Evolutionary conservation across 2,329 filamentous ascomycete species (phyloP), one percentile per base, ranked within the genome.

Genomic region (Rhexocercosporidium sp.): DNA sequence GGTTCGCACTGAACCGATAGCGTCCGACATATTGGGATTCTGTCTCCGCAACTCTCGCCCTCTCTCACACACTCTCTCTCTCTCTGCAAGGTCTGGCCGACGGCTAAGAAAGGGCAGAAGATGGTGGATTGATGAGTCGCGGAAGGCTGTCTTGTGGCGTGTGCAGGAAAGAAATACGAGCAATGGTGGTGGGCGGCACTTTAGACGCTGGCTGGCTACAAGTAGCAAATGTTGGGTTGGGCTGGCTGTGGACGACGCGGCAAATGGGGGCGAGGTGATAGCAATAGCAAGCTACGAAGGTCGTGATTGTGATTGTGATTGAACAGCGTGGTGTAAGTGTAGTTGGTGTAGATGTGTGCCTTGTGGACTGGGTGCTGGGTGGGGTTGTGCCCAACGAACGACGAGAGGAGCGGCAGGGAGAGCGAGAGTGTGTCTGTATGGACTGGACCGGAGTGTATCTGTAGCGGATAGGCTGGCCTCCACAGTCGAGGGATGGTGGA

Each of bases 1-100:
- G 69, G 96, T 96, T 81, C 88, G 87, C 81, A 86, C 86, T 70
- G 86, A 86, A 74, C 90, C 89, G 76, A 90, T 88, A 74, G 65
- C 72, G 63, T 77, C 77, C 46, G 85, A 85, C 88, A 90, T 90
- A 7, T 44, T 68, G 27, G 39, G 34, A 22, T 22, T 63, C 16
- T 59, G 20, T 59, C 37, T 59, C 56, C 37, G 25, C 16, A n/a
- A 44, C 56, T 44, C 11, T n/a, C n/a, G n/a, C n/a, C n/a, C n/a
- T n/a, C n/a, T n/a, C n/a, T n/a, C n/a, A n/a, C n/a, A n/a, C n/a
- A n/a, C n/a, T n/a, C n/a, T n/a, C n/a, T n/a, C n/a, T n/a, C n/a
- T n/a, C n/a, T 59, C 34, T 44, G 22, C 7, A 37, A 29, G 22
- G 12, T 29, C 37, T 44, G 56, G 56, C 34, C 29, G 56, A 29